Evolutionary conservation across 352 stramenopile species (phyloP).

Genomic region (Pythium guiyangense): DNA sequence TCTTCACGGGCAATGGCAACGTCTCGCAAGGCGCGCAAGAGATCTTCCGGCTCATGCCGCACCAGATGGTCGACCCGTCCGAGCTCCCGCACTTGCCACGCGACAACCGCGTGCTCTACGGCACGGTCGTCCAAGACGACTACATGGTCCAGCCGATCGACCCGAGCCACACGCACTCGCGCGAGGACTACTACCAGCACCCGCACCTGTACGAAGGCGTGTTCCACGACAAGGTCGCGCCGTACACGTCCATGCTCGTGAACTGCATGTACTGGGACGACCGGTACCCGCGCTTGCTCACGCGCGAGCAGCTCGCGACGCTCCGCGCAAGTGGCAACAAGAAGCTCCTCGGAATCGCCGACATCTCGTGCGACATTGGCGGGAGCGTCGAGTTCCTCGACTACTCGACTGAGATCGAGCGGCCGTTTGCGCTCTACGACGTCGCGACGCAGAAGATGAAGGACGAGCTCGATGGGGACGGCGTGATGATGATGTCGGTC

Average conservation of each 20-base stretch:
- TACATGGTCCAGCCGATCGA: conserved; percentile 64
- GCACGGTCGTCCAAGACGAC: conserved; percentile 70
- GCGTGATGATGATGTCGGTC: conserved; percentile 93
- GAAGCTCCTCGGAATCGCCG: conserved; percentile 89
- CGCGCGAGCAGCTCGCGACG: conserved; percentile 84
- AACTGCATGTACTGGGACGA: conserved; percentile 98
- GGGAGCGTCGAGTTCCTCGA: conserved; percentile 94
- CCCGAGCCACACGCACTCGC: conserved; percentile 13
- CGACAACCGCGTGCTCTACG: conserved; percentile 67
- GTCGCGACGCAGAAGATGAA: conserved; percentile 62
- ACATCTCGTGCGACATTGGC: conserved; percentile 95
- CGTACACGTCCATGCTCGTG: conserved; percentile 90
- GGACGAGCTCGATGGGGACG: conserved; percentile 59
- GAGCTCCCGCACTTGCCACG: conserved; percentile 76
- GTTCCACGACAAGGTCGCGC: conserved; percentile 90
- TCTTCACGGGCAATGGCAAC: conserved; percentile 95
- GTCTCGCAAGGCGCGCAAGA: conserved; percentile 93
- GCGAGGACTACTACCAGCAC: conserved; percentile 90
- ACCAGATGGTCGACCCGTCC: conserved; percentile 89
- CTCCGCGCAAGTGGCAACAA: conserved; percentile 60
- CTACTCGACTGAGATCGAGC: conserved; percentile 91
- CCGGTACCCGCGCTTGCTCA: conserved; percentile 90
- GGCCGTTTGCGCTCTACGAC: conserved; percentile 92
- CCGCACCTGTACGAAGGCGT: conserved; percentile 87
- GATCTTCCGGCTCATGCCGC: conserved; percentile 93